These are phyloP conservation scores for Fomitopsis serialis DNA, from an alignment of 768 basidiomycete species.

Conservation along the genomic window DNA sequence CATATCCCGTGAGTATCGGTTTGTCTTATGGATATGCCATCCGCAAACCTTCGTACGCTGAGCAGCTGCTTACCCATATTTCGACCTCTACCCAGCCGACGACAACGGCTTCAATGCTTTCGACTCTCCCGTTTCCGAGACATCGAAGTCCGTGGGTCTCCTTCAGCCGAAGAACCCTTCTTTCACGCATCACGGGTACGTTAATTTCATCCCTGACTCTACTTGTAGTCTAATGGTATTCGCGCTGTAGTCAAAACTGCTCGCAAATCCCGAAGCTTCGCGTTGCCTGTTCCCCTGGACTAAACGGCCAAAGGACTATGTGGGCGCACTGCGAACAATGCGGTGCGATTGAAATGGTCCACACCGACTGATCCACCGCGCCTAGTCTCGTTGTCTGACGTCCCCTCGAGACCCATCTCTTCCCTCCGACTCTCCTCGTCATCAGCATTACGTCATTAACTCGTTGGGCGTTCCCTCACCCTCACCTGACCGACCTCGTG, in stretches of 20 bases:
- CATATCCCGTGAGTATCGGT: constrained; percentile 19
- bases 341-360: constrained; percentile 86
- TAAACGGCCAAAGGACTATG: constrained; percentile 72
- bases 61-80: constrained; percentile 48
- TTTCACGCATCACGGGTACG: constrained; percentile 72
- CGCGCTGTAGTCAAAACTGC: constrained; percentile 50
- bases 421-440: neutral
- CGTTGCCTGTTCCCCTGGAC: constrained; percentile 67
- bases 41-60: neutral
- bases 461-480: neutral
- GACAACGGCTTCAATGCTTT: constrained; percentile 36
- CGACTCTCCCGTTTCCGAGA: constrained; percentile 29
- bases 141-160: constrained; percentile 49
- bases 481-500: neutral
- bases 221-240: neutral
- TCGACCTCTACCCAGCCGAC: constrained; percentile 57
- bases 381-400: neutral
- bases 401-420: neutral
- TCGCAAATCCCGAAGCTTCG: constrained; percentile 81
- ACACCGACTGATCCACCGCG: constrained; percentile 46
- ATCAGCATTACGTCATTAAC: neutral
- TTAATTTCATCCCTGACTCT: constrained; percentile 4
- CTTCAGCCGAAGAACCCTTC: constrained; percentile 53
- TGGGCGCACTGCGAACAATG: constrained; percentile 88
- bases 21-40: neutral